Conservation (phyloP, 1,284 basidiomycete genomes). For the Rhodotorula sp. region DNA sequence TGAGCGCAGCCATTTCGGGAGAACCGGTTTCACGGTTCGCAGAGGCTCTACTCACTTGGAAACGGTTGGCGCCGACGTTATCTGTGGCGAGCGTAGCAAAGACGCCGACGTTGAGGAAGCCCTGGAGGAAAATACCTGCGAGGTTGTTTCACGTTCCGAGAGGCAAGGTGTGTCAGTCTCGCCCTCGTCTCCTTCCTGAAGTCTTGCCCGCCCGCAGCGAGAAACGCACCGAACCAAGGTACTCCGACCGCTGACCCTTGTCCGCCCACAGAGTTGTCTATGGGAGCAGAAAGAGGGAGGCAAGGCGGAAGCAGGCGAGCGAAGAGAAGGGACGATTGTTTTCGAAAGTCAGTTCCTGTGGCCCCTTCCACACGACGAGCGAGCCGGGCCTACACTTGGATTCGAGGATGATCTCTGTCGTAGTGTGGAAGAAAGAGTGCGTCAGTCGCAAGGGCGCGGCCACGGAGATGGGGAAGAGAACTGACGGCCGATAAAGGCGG, state of each 20-base stretch:
- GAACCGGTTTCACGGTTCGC: no score
- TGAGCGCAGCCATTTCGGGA: background rate
- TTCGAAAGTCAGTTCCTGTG: conserved; percentile 2
- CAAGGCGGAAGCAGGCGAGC: background rate
- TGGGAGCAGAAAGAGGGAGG: conserved; percentile 8
- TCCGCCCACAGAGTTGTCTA: conserved; percentile 39
- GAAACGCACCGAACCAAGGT: conserved; percentile 88
- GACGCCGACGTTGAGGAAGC: conserved; percentile 75
- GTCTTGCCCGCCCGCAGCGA: conserved; percentile 6
- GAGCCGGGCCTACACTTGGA: conserved; percentile 27
- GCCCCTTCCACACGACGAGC: background rate
- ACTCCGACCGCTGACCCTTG: conserved; percentile 58
- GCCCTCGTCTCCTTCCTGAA: no score
- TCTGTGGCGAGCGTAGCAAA: conserved; percentile 78
- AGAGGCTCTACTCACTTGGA: conserved; percentile 50
- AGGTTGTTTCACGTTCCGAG: background rate
- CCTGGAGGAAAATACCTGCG: conserved; percentile 58
- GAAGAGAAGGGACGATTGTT: background rate
- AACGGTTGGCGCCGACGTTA: conserved; percentile 75
- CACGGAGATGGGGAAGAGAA: conserved; percentile 30
- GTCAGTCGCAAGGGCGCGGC: background rate
- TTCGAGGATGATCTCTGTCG: conserved; percentile 48
- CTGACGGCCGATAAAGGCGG: conserved; percentile 83
- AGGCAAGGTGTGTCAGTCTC: background rate
- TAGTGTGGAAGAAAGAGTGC: conserved; percentile 44